Evolutionary conservation across 805 yeast species (phyloP), one percentile per base, ranked within the genome.

Genomic region (Starmerella tilneyi): DNA sequence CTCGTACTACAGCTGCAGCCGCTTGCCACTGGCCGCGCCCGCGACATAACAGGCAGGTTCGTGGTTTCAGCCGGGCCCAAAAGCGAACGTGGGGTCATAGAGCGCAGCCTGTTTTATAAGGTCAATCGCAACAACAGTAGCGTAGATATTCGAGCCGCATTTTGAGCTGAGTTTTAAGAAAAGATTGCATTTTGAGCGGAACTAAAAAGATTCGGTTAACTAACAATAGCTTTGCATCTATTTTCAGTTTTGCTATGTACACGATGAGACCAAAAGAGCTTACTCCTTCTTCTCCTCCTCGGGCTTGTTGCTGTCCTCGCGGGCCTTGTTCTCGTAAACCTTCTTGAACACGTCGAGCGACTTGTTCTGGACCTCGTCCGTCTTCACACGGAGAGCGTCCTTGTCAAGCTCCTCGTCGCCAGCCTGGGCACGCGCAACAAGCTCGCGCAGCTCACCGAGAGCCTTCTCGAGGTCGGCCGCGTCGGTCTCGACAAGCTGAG

Each of bases 301-400:
- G 23, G 46, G 43, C 41, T 27, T 27, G 40, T 24, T 36, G 23
- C 32, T 6, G 44, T 57, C 53, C 57, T 61, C 57, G 45, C 56
- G 52, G 51, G 61, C 60, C 68, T 67, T 67, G 57, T 64, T 63
- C 65, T 67, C 69, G 71, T 71, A 76, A 65, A 76, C 75, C 72
- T 81, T 77, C 73, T 81, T 88, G 68, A 83, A 83, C 55, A 82
- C 79, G 69, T 82, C 81, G 66, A 83, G 72, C 32, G 89, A 79
- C 63, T 78, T 78, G 67, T 73, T 75, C 72, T 83, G 89, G 66
- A 83, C 74, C 67, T 79, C 88, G 63, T 83, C 94, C 59, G 81
- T 73, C 81, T 83, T 82, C 66, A 73, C 64, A 75, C 81, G 82
- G 68, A 84, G 74, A 56, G 72, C 76, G 56, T 75, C 71, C 50